Percentiles rank a stretch among this genome's conserved stretches.
Conservation (phyloP, 768 basidiomycete species). For the Calvatia gigantea region DNA sequence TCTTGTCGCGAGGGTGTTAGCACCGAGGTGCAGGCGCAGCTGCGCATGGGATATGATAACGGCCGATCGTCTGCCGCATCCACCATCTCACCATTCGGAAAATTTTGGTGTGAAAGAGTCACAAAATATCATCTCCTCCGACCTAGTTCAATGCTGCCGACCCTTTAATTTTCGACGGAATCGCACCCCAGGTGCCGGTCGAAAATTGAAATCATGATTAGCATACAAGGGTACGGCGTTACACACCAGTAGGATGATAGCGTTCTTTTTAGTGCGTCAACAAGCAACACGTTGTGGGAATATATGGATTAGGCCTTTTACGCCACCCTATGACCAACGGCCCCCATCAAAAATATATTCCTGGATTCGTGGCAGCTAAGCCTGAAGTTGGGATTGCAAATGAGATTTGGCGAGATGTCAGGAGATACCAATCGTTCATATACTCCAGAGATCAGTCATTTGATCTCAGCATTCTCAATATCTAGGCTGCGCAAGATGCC, state of each 20-base stretch:
- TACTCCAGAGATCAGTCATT: not conserved
- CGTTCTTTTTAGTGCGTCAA: not conserved
- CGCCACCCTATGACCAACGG: not conserved
- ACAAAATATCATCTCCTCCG: not conserved
- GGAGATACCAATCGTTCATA: not conserved
- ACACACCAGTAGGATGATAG: not conserved
- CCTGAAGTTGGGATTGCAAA: not conserved
- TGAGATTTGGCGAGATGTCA: slow-evolving; percentile 1
- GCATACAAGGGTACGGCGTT: not conserved
- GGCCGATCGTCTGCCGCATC: slow-evolving; percentile 1
- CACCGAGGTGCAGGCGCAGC: too few species aligned
- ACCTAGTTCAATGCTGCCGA: not conserved
- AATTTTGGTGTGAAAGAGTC: not conserved
- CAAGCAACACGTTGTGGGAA: not conserved
- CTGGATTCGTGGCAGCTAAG: not conserved
- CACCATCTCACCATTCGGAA: not conserved
- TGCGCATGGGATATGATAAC: not conserved
- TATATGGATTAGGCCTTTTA: not conserved
- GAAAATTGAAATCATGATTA: not conserved
- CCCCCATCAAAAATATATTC: not conserved
- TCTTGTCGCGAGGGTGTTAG: too few species aligned
- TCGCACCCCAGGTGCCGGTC: not conserved
- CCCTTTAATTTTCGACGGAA: not conserved
- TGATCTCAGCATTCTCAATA: not conserved
- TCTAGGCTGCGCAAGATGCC: slow-evolving; percentile 11